Evolutionary conservation across 148 eudicot genomes (phyloP).

Genomic region (Suaeda aralocaspica): DNA sequence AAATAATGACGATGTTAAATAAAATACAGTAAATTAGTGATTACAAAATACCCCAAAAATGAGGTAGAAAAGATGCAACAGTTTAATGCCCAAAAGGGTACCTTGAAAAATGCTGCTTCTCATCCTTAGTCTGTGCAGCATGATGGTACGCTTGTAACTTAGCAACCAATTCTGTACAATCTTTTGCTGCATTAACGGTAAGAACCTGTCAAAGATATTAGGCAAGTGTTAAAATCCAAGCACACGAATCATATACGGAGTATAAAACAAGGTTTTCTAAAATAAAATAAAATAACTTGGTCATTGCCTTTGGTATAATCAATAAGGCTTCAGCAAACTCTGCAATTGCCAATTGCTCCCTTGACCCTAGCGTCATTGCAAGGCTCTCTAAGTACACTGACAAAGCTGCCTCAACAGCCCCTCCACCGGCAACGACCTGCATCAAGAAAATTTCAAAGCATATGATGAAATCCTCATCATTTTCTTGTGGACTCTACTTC

Average conservation of each 20-base stretch:
- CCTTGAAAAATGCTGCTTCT: conserved; percentile 89
- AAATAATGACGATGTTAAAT: too few species aligned
- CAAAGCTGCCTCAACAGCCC: conserved; percentile 95
- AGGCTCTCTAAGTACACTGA: conserved; percentile 85
- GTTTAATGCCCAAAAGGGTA: conserved; percentile 1
- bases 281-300: conserved; percentile 1
- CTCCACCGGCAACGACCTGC: conserved; percentile 98
- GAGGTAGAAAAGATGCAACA: too few species aligned
- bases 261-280: too few species aligned
- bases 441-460: too few species aligned
- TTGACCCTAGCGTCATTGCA: conserved; percentile 91
- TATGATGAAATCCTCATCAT: too few species aligned
- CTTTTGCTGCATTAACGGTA: conserved; percentile 94
- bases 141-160: conserved; percentile 87
- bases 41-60: too few species aligned
- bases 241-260: background rate
- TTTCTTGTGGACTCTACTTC: too few species aligned
- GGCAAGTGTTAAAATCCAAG: background rate
- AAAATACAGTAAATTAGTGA: too few species aligned
- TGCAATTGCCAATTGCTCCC: conserved; percentile 96
- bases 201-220: conserved; percentile 59
- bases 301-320: conserved; percentile 91
- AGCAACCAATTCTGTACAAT: conserved; percentile 85
- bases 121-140: conserved; percentile 89
- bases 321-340: conserved; percentile 93